Base-by-base conservation (phyloP, 164 flowering plant species). In the Magnolia officinalis region DNA sequence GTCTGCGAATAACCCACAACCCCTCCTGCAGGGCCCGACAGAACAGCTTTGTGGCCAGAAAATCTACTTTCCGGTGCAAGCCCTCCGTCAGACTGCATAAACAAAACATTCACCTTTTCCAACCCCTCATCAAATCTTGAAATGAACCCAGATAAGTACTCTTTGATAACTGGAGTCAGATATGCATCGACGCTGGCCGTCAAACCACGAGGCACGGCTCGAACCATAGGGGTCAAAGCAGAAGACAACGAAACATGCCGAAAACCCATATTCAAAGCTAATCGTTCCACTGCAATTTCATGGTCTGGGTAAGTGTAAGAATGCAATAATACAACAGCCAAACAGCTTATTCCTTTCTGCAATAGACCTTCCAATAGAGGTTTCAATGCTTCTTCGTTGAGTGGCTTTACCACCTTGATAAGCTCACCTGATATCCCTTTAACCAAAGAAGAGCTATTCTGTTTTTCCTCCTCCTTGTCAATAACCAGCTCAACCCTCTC, bases 81-180 rank as follows among this genome's bases (percentile, higher is more conserved):
- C 19, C 99, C 99, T 68, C 99, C 99, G 81, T 96, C 99, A 26
- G 99, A 96, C 72, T 96, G 99, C 99, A 96, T 96, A 80, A 96
- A 96, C 77, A 96, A 75, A 68, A 96, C 98, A 85, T 96, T 92
- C 76, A 96, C 80, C 81, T 88, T 90, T 23, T 90, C 90, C 10
- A 84, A 52, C 16, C 88, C 92, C 61, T 90, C 92, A 80, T 96
- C 97, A 80, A 96, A 96, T 79, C 81, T 90, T 45, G 98, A 94
- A 8, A 96, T 90, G 83, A 96, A 96, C 18, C 98, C 97, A 1
- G 92, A 88, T 45, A 96, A 83, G 72, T 96, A 96, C 76, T 94
- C 93, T 81, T 94, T 96, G 59, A 96, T 94, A 20, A 96, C 98
- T 0, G 99, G 99, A 50, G 97, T 94, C 77, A 96, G 78, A 79